Conservation (phyloP, 192 early-diverging fungal species). For the Endogone sp. region DNA sequence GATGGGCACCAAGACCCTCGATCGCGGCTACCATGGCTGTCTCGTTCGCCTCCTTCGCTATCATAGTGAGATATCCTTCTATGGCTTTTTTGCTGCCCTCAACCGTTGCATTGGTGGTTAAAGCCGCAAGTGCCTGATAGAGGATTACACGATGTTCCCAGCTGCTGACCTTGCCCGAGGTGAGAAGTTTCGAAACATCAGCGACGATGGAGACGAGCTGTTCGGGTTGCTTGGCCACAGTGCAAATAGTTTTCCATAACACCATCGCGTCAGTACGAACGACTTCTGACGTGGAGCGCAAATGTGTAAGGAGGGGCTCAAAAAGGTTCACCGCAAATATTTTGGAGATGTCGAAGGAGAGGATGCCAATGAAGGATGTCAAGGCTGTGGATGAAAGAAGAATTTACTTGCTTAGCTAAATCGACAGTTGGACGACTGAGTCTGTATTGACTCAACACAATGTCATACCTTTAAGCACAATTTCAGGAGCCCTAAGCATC, state of each 20-base stretch:
- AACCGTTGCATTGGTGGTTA: constrained; percentile 31
- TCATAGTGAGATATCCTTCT: constrained; percentile 60
- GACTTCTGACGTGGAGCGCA: constrained; percentile 61
- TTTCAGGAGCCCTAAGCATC: constrained; percentile 83
- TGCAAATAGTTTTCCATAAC: constrained; percentile 56
- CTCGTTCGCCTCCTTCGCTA: constrained; percentile 77
- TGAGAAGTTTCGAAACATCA: constrained; percentile 57
- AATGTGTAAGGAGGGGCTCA: constrained; percentile 58
- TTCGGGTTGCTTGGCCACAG: constrained; percentile 37
- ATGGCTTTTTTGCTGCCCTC: constrained; percentile 46
- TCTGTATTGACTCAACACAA: neutral
- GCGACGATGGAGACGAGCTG: constrained; percentile 57
- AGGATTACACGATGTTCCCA: constrained; percentile 66
- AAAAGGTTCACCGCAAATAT: constrained; percentile 60
- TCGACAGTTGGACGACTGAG: too few relatives aligned
- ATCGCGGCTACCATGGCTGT: constrained; percentile 57
- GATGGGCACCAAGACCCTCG: constrained; percentile 52
- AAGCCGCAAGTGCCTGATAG: constrained; percentile 48
- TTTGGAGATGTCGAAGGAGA: constrained; percentile 57
- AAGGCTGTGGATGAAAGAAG: constrained; percentile 39
- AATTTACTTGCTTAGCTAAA: neutral
- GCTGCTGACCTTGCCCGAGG: constrained; percentile 49
- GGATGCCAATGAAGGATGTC: constrained; percentile 38
- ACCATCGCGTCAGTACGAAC: constrained; percentile 51
- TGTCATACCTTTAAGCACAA: constrained; percentile 55